A percentile compares a stretch with the other conserved stretches of the same genome.
These are phyloP conservation scores for Casuarina cunninghamiana DNA, from an alignment of 306 rosid genomes.

Conservation along the genomic window DNA sequence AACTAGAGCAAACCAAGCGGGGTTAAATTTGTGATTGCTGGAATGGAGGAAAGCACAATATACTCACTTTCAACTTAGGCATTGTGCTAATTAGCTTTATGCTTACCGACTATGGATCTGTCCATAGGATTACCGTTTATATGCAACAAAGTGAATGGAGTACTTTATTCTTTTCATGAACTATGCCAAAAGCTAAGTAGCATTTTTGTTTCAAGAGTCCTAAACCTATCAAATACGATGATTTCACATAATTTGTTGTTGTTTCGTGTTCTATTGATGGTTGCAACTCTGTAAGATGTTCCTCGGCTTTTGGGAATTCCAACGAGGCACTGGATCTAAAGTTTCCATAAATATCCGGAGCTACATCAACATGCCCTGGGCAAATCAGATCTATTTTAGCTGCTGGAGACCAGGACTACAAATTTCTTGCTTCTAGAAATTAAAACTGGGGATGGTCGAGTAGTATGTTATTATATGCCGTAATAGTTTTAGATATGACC, in stretches of 20 bases:
- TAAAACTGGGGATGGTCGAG: background rate
- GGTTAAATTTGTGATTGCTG: background rate
- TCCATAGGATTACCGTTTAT: background rate
- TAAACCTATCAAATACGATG: background rate
- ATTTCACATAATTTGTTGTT: background rate
- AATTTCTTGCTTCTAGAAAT: background rate
- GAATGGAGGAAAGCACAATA: slow-evolving; percentile 1
- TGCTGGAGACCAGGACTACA: background rate
- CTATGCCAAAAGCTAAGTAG: background rate
- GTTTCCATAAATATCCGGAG: background rate
- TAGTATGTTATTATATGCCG: background rate
- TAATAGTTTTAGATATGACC: background rate
- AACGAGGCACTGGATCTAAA: background rate
- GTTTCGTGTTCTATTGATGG: background rate
- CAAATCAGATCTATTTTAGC: background rate
- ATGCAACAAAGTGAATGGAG: background rate
- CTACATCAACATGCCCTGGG: background rate
- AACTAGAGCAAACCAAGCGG: background rate
- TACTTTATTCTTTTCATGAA: background rate
- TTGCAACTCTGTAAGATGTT: background rate
- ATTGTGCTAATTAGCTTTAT: background rate
- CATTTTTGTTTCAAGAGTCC: background rate
- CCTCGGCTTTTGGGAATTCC: background rate
- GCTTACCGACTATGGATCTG: background rate
- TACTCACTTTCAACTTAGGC: background rate